Conservation (phyloP, 1,139 yeast species). For the Nakaseomyces sp. region DNA sequence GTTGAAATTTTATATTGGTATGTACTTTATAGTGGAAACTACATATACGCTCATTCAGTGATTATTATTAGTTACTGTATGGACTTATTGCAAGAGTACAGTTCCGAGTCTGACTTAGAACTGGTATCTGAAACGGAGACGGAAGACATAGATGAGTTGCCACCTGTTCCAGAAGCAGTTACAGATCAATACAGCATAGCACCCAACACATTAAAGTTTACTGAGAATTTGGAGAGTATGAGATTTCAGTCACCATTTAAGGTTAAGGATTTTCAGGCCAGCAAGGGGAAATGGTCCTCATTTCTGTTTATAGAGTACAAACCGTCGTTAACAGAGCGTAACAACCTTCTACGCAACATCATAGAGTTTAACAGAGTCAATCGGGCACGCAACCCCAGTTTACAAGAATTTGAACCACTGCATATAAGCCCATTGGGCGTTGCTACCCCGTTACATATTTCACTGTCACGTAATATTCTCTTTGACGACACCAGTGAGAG, state of each 20-base stretch:
- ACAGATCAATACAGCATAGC: background rate
- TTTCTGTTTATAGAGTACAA: slow-evolving; percentile 1
- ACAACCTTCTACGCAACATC: background rate
- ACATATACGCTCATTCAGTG: too few relatives aligned
- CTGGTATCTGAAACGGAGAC: too few relatives aligned
- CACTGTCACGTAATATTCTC: slow-evolving; percentile 14
- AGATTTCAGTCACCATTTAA: background rate
- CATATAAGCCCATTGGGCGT: slow-evolving; percentile 18
- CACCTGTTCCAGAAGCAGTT: background rate
- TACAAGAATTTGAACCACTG: slow-evolving; percentile 15
- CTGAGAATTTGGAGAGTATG: slow-evolving; percentile 1
- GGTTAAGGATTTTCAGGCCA: background rate
- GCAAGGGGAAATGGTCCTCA: slow-evolving; percentile 1
- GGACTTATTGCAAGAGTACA: background rate
- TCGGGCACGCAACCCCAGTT: background rate
- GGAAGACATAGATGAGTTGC: background rate
- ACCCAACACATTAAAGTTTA: background rate
- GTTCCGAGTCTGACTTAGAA: background rate
- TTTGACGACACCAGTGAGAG: slow-evolving; percentile 12
- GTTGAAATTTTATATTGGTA: too few relatives aligned
- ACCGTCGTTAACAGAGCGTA: background rate
- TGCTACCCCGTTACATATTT: slow-evolving; percentile 20
- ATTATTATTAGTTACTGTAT: too few relatives aligned
- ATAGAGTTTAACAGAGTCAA: background rate
- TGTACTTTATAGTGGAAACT: too few relatives aligned